Evolutionary conservation across 345 rosid species (phyloP).

Genomic region (Salix arbutifolia): DNA sequence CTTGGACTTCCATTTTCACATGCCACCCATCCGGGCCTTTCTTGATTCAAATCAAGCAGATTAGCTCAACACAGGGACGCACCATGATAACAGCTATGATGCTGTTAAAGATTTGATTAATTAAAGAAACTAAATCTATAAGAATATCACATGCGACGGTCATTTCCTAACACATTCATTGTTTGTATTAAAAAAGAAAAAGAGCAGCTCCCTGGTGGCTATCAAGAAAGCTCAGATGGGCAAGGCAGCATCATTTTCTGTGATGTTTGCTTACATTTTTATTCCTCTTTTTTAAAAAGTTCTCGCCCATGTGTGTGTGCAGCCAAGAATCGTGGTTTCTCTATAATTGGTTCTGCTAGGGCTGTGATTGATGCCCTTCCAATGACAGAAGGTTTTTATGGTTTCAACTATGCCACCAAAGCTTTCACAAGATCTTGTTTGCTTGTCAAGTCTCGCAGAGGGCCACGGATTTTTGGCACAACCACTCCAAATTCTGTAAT

Average conservation of each 20-base stretch:
- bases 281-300: constrained; percentile 10
- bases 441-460: constrained; percentile 23
- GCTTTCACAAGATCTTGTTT: constrained; percentile 16
- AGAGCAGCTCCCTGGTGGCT: constrained; percentile 9
- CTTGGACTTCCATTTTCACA: constrained; percentile 20
- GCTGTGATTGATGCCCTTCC: constrained; percentile 37
- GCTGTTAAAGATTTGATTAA: constrained; percentile 15
- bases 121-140: background rate
- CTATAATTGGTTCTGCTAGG: constrained; percentile 30
- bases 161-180: constrained; percentile 16
- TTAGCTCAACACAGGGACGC: constrained; percentile 20
- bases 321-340: constrained; percentile 40
- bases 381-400: constrained; percentile 15
- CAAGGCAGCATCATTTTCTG: constrained; percentile 37
- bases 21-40: constrained; percentile 35
- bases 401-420: constrained; percentile 21
- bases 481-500: constrained; percentile 9
- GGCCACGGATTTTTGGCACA: constrained; percentile 22
- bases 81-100: constrained; percentile 29
- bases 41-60: constrained; percentile 23
- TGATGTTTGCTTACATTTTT: constrained; percentile 15
- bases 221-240: constrained; percentile 18
- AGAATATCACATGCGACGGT: constrained; percentile 23
- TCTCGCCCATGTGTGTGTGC: constrained; percentile 27
- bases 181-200: background rate